phyloP scores from a whole-genome alignment of 768 basidiomycete genomes.

The Rhodocollybia butyracea region DNA sequence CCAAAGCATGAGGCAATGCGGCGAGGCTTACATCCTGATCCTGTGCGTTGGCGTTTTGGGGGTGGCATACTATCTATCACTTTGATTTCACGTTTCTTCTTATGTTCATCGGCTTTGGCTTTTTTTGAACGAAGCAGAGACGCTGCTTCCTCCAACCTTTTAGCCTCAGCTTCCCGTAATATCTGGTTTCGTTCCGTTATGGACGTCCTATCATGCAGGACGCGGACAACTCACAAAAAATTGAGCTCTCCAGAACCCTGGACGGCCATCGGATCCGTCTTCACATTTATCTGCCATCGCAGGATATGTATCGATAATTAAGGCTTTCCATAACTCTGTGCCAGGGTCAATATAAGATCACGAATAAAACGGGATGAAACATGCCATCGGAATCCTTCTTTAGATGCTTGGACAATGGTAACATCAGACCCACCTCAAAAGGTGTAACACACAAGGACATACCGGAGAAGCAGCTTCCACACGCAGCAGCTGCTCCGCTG shows the following conservation, averaged over 20 bases:
- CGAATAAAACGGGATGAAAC: constrained; percentile 10
- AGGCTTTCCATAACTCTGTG: constrained; percentile 62
- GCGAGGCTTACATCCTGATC: constrained; percentile 41
- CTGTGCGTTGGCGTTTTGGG: constrained; percentile 52
- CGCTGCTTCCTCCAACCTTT: constrained; percentile 61
- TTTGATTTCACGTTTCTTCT: constrained; percentile 75
- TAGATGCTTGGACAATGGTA: constrained; percentile 40
- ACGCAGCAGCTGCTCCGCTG: constrained; percentile 62
- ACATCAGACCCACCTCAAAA: neutral
- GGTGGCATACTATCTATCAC: constrained; percentile 68
- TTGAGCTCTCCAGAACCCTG: constrained; percentile 65
- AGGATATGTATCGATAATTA: constrained; percentile 64
- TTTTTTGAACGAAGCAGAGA: constrained; percentile 63
- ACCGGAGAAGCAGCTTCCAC: constrained; percentile 74
- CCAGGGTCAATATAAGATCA: constrained; percentile 7
- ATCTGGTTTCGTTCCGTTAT: neutral
- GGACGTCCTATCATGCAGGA: neutral
- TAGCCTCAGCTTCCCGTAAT: constrained; percentile 49
- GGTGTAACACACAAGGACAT: constrained; percentile 22
- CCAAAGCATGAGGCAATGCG: neutral
- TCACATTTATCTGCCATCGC: constrained; percentile 47
- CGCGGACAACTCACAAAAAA: constrained; percentile 54
- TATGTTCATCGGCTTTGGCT: constrained; percentile 68
- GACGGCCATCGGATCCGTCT: constrained; percentile 37
- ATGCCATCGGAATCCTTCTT: constrained; percentile 53